These are phyloP conservation scores for Rhodotorula sp. DNA, from an alignment of 1,284 basidiomycete species.

Conservation along the genomic window DNA sequence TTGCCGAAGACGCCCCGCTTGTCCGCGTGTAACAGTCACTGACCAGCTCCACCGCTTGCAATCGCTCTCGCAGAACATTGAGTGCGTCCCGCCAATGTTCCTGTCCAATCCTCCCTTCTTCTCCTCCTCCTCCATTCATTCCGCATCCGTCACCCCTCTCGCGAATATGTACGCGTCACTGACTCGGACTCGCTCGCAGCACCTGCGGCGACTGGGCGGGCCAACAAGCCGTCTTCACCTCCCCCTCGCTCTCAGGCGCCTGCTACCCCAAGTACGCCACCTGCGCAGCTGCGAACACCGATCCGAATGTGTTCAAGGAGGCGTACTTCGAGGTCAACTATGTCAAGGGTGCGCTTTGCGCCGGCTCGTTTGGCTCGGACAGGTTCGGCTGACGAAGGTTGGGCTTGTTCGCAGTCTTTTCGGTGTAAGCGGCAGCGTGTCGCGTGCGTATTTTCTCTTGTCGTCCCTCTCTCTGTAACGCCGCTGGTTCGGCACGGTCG, in stretches of 20 bases:
- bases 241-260: not conserved
- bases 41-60: not conserved
- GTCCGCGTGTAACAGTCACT: not conserved
- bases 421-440: too few relatives aligned
- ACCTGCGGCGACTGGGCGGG: constrained; percentile 17
- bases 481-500: too few relatives aligned
- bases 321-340: constrained; percentile 28
- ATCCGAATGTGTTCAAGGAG: not conserved
- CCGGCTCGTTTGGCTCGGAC: too few relatives aligned
- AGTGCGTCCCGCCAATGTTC: not conserved
- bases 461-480: too few relatives aligned
- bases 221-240: not conserved
- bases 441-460: too few relatives aligned
- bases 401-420: too few relatives aligned
- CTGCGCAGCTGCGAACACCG: constrained; percentile 10
- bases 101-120: not conserved
- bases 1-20: not conserved
- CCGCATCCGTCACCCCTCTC: not conserved
- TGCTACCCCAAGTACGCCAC: constrained; percentile 14
- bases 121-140: not conserved
- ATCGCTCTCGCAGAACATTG: not conserved
- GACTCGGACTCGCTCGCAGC: too few relatives aligned
- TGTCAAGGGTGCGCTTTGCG: constrained; percentile 12
- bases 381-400: too few relatives aligned
- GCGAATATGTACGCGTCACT: too few relatives aligned